Conservation (phyloP, 2,329 filamentous ascomycete species). For the Fusarium acutatum region DNA sequence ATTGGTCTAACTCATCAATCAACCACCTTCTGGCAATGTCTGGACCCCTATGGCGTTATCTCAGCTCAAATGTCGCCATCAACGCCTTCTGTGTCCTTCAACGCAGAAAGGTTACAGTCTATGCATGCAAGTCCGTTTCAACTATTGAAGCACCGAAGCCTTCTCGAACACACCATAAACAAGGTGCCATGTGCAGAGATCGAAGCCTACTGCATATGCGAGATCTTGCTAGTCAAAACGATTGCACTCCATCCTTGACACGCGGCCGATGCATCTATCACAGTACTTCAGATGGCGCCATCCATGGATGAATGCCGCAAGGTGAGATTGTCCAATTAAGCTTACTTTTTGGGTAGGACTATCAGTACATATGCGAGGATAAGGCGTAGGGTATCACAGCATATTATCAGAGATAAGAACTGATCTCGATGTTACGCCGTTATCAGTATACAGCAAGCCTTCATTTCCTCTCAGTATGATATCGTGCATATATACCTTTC, state of each 20-base stretch:
- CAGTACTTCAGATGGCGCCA: not conserved
- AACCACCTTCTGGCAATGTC: fast-evolving
- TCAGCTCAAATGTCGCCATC: not conserved
- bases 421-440: too few species aligned
- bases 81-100: not conserved
- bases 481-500: fast-evolving
- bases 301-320: not conserved
- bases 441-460: not conserved
- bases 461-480: fast-evolving
- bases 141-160: not conserved
- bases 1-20: fast-evolving
- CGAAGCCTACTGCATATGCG: not conserved
- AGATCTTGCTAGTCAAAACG: slow-evolving; percentile 1
- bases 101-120: not conserved
- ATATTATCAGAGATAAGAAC: not conserved
- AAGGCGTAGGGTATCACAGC: slow-evolving; percentile 2
- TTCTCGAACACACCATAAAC: not conserved
- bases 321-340: not conserved
- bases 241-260: not conserved
- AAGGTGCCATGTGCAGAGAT: not conserved
- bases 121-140: not conserved
- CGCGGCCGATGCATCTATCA: not conserved
- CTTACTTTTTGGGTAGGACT: not conserved
- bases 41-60: not conserved
- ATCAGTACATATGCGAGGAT: too few species aligned